Percentiles rank a stretch among this genome's conserved stretches.
phyloP scores from a whole-genome alignment of 176 grass and related monocot genomes.

The Lolium rigidum region DNA sequence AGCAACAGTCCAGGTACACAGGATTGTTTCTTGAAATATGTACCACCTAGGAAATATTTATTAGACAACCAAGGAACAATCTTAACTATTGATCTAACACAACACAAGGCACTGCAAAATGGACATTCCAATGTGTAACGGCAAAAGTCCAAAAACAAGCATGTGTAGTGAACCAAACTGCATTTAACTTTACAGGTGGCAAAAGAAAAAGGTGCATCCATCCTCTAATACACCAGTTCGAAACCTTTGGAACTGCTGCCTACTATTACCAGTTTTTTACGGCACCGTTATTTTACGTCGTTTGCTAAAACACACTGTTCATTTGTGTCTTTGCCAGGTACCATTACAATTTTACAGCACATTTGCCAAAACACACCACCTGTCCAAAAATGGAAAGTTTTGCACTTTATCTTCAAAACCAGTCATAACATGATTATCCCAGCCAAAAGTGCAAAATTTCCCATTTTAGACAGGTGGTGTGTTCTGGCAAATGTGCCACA shows the following conservation, averaged over 20 bases:
- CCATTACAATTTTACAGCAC: no score
- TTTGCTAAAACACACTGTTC: no score
- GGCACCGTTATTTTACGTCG: no score
- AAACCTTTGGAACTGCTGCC: constrained; percentile 2
- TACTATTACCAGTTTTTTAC: background rate
- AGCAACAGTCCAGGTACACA: constrained; percentile 73
- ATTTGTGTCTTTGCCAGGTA: no score
- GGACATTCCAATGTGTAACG: constrained; percentile 12
- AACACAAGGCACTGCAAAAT: constrained; percentile 17
- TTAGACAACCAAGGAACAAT: constrained; percentile 38
- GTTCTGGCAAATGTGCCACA: no score
- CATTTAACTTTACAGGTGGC: background rate
- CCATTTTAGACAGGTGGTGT: no score
- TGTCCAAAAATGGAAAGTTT: no score
- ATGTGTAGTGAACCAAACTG: background rate
- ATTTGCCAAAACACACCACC: no score
- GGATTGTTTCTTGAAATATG: constrained; percentile 79
- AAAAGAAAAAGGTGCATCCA: background rate
- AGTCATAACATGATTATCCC: no score
- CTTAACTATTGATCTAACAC: constrained; percentile 11
- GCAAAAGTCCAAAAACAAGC: background rate
- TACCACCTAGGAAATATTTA: constrained; percentile 73
- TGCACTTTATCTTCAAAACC: no score
- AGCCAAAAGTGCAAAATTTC: no score
- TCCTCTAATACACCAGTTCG: background rate